Percentiles rank a stretch among this genome's conserved stretches.
phyloP scores from a whole-genome alignment of 2,329 filamentous ascomycete genomes.

The Ophiosphaerella narmari region DNA sequence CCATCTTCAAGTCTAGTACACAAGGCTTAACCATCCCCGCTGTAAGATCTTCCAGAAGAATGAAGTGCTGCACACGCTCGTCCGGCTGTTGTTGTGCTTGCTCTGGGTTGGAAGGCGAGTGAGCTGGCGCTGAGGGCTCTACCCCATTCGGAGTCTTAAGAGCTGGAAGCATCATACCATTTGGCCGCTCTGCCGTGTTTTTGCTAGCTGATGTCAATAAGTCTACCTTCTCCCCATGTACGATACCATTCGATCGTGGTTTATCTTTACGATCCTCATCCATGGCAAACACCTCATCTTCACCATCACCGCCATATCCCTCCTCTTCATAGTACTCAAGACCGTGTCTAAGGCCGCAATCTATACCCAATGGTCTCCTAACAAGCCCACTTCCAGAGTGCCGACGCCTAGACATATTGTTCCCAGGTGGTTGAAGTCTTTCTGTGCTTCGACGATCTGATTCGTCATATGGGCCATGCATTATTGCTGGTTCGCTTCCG shows the following conservation, averaged over 20 bases:
- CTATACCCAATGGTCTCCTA: constrained; percentile 71
- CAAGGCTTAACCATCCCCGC: constrained; percentile 96
- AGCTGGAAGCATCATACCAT: constrained; percentile 41
- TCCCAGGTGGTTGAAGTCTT: constrained; percentile 36
- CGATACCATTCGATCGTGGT: constrained; percentile 8
- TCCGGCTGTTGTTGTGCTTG: constrained; percentile 54
- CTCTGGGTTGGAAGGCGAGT: constrained; percentile 48
- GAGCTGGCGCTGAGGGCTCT: not conserved
- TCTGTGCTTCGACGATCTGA: constrained; percentile 7
- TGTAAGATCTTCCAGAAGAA: constrained; percentile 91
- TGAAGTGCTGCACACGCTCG: constrained; percentile 83
- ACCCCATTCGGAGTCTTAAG: constrained; percentile 27
- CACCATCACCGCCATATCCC: constrained; percentile 79
- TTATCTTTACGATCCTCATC: constrained; percentile 53
- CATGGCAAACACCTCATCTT: constrained; percentile 72
- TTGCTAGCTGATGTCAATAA: not conserved
- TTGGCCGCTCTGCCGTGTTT: constrained; percentile 4
- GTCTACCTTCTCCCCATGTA: constrained; percentile 6
- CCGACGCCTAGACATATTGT: constrained; percentile 60
- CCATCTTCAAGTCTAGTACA: constrained; percentile 98
- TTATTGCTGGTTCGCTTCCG: constrained; percentile 14
- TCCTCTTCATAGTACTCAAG: constrained; percentile 93
- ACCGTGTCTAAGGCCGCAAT: constrained; percentile 67
- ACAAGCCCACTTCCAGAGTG: constrained; percentile 87
- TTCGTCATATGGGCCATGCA: constrained; percentile 14